Evolutionary conservation across 257 asterid genomes (phyloP).

Genomic region (Cruciata laevipes): DNA sequence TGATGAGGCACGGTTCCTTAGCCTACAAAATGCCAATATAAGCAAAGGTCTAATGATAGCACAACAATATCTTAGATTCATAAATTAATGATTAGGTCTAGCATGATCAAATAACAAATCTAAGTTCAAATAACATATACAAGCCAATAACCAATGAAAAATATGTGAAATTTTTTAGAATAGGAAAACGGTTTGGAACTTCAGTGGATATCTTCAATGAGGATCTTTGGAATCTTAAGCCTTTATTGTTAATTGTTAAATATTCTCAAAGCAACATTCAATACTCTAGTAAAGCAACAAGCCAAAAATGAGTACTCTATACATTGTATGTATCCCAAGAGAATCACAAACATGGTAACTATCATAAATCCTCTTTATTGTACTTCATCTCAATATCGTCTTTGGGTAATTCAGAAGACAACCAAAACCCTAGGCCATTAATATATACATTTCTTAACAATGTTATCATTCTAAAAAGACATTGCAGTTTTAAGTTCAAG

Average conservation of each 20-base stretch:
- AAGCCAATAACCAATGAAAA: not conserved
- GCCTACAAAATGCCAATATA: conserved; percentile 9
- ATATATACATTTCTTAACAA: not conserved
- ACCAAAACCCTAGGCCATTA: not conserved
- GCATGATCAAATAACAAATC: no score
- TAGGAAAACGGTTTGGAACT: not conserved
- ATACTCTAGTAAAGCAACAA: no score
- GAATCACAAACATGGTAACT: not conserved
- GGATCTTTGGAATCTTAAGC: not conserved
- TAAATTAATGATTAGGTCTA: not conserved
- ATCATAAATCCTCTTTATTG: not conserved
- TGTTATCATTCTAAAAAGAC: not conserved
- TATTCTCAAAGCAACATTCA: not conserved
- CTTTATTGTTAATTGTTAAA: not conserved
- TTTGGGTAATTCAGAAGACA: not conserved
- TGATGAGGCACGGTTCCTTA: conserved; percentile 26
- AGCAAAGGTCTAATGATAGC: not conserved
- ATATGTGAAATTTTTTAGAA: not conserved
- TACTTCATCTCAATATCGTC: not conserved
- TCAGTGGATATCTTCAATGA: not conserved
- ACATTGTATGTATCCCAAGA: no score
- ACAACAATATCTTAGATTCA: not conserved
- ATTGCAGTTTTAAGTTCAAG: not conserved
- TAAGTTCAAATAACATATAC: no score
- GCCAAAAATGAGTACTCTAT: not conserved